Evolutionary conservation across 169 alveolate genomes (phyloP).

Genomic region (Miamiensis avidus): DNA sequence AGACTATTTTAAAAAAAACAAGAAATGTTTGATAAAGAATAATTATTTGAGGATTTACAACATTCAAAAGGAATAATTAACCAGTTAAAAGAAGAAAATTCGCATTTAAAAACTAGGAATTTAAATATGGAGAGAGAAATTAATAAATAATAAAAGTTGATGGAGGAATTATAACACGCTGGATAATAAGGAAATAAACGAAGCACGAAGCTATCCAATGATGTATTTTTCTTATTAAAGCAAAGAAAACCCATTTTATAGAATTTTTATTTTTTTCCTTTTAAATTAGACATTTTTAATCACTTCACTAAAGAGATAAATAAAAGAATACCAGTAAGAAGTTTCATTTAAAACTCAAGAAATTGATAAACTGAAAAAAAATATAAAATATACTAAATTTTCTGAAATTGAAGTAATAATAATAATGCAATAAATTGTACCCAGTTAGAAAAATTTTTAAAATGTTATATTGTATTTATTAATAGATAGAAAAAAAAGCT

Average conservation of each 20-base stretch:
- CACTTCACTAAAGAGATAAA: neutral
- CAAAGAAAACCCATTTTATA: too few species aligned
- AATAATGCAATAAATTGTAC: too few species aligned
- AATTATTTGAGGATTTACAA: neutral
- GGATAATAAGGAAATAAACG: neutral
- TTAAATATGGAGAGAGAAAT: neutral
- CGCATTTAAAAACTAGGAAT: neutral
- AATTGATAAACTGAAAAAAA: neutral
- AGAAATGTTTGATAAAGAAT: neutral
- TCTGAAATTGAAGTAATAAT: neutral
- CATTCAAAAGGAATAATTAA: neutral
- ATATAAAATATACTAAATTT: neutral
- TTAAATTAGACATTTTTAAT: neutral
- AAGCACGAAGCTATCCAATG: neutral
- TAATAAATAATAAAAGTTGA: too few species aligned
- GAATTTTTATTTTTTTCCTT: too few species aligned
- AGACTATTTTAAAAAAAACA: neutral
- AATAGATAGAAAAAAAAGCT: neutral
- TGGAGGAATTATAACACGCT: neutral
- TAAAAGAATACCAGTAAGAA: neutral
- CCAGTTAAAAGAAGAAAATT: neutral
- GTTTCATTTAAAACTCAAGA: neutral
- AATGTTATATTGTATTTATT: too few species aligned
- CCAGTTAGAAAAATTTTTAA: too few species aligned
- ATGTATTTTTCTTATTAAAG: neutral